Evolutionary conservation across 2,329 filamentous ascomycete genomes (phyloP).

Genomic region (Curvularia spicifera): DNA sequence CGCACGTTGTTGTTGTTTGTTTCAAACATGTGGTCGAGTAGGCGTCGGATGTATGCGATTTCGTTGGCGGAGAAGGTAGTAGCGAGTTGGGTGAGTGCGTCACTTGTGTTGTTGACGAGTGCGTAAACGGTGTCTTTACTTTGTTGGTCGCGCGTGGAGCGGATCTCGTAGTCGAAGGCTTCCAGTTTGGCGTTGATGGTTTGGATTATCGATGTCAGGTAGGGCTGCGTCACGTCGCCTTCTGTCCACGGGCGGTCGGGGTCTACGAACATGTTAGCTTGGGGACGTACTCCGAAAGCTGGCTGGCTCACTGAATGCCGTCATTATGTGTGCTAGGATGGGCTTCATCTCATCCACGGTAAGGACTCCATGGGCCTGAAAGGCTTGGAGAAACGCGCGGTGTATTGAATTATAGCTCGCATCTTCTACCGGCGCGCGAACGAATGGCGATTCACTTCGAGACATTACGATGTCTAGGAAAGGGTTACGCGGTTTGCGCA

Average conservation of each 20-base stretch:
- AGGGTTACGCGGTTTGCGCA: not conserved
- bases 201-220: conserved; percentile 72
- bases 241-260: conserved; percentile 57
- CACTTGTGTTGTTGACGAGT: conserved; percentile 86
- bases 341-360: conserved; percentile 75
- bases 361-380: conserved; percentile 78
- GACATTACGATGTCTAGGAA: conserved; percentile 15
- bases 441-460: conserved; percentile 23
- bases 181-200: conserved; percentile 75
- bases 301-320: conserved; percentile 57
- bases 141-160: conserved; percentile 72
- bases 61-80: conserved; percentile 83
- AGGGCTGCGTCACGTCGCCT: conserved; percentile 70
- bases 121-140: conserved; percentile 74
- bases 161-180: conserved; percentile 86
- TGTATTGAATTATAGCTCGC: conserved; percentile 62
- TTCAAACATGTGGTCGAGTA: conserved; percentile 92
- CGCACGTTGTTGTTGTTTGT: conserved; percentile 78
- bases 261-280: conserved; percentile 26
- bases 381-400: conserved; percentile 87
- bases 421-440: conserved; percentile 20
- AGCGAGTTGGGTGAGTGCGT: conserved; percentile 83
- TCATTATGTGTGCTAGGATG: conserved; percentile 76
- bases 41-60: conserved; percentile 84
- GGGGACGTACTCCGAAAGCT: not conserved